These are phyloP conservation scores for Skeletonema menzelii DNA, from an alignment of 108 stramenopile species.

Conservation along the genomic window DNA sequence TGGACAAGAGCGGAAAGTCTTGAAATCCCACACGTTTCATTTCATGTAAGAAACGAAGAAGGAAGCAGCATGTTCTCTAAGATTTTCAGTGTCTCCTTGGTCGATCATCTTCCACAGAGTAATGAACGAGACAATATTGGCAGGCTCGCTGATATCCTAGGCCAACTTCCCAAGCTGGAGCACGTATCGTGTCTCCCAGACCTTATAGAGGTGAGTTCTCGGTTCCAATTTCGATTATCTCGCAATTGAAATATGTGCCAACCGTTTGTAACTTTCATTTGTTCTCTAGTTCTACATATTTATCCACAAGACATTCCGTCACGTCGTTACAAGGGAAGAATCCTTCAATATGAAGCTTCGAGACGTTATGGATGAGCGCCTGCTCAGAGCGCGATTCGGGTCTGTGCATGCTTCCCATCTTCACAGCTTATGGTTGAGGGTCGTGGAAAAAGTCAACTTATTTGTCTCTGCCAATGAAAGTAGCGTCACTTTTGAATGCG, in stretches of 20 bases:
- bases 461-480: conserved; percentile 11
- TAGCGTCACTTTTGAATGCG: conserved; percentile 15
- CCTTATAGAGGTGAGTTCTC: conserved; percentile 30
- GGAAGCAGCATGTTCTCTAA: not conserved
- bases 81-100: conserved; percentile 4
- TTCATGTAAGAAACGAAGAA: not conserved
- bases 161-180: conserved; percentile 8
- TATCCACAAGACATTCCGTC: conserved; percentile 24
- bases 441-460: conserved; percentile 11
- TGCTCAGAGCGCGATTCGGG: conserved; percentile 18
- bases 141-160: conserved; percentile 1
- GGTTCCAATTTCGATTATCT: not conserved
- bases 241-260: not conserved
- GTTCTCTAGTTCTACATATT: conserved; percentile 24
- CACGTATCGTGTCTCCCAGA: conserved; percentile 26
- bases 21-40: conserved; percentile 4
- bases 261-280: not conserved
- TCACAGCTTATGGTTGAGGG: conserved; percentile 14
- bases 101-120: not conserved
- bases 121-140: not conserved
- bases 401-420: conserved; percentile 6
- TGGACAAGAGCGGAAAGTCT: conserved; percentile 18
- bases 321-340: conserved; percentile 17
- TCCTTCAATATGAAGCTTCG: conserved; percentile 16
- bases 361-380: conserved; percentile 22